Base-by-base conservation (phyloP, 495 filamentous ascomycete species). In the Aspergillus sclerotiicarbonarius region DNA sequence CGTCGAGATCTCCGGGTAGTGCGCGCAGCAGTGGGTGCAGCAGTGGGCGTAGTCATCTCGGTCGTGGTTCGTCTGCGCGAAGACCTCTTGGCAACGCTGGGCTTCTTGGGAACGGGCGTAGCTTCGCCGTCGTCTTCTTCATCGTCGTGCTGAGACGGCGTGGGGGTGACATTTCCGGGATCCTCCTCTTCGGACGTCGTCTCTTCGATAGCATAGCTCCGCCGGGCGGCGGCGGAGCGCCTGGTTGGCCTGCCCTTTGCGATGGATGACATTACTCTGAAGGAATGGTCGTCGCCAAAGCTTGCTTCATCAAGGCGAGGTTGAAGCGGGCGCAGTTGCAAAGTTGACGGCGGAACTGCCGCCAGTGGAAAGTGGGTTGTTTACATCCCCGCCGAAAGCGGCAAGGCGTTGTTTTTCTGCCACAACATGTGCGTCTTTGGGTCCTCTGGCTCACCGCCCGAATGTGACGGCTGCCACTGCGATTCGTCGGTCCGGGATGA, bases 231-330 rank as follows among this genome's bases (percentile, higher is more conserved):
- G 30, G 88, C 87, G 25, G 84, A 87, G 60, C 91, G 84, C 67
- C 92, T 84, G 54, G 90, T 84, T 20, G 90, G 85, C 66, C 92
- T 79, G 62, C 84, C 82, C 59, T 88, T 85, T 72, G 89, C 88
- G 65, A 76, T 65, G 39, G 79, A 74, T 58, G 83, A 72, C 84
- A 87, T 87, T 63, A 67, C 68, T 59, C 55, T 49, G 57, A 20
- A 18, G 45, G 59, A 61, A 45, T 58, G 59, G 66, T 39, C 57
- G 51, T 29, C 46, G 49, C 19, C 31, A 59, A 57, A 54, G 57
- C 55, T 52, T 56, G 56, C 62, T 59, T 60, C 73, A 75, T 74
- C 41, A 64, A 63, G 62, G 67, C 69, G 67, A 63, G 59, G 48
- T 45, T 16, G 51, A 51, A 62, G 54, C 53, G 52, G 55, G 59